Base-by-base conservation (phyloP, 495 filamentous ascomycete genomes). In the Penicillium tannophilum region DNA sequence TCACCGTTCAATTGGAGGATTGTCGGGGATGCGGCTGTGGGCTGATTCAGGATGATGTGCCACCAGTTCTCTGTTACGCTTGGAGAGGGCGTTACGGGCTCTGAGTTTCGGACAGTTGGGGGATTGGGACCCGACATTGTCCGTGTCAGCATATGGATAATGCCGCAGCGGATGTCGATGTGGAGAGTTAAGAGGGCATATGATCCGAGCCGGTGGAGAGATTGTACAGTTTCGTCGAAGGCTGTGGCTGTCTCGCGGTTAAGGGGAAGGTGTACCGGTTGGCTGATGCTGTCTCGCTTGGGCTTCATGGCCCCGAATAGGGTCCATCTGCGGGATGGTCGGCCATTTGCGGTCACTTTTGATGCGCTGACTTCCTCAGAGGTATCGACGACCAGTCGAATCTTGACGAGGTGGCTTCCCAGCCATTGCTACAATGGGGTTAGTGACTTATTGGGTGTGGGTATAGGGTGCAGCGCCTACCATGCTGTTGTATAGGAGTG, bases 401-500 rank as follows among this genome's bases (percentile, higher is more conserved):
- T 81, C 53, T 89, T 81, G 12, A 78, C 67, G 17, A 96, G 83
- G 70, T 91, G 91, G 63, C 84, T 88, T 54, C 89, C 87, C 24
- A 98, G 86, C 94, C 94, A 98, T 82, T 94, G 90, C 83, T 86
- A 56, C 39, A 55, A 35, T 20, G 7, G 14, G 5, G 28, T 33
- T 12, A 52, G 44, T 20, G n/a, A 10, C 26, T 17, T 33, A 23
- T 16, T 4, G 16, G n/a, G 23, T 41, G 12, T 12, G 26, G 17
- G n/a, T 41, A 8, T 42, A n/a, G 11, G 4, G 10, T 24, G 26
- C 46, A 46, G 43, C 31, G 14, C 72, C 59, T 60, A 82, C 82
- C 93, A 97, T 96, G 80, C 93, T 97, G 58, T 90, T 96, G 68
- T 94, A 92, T 20, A 99, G 80, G 47, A 97, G 83, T 60, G 91